A percentile compares a stretch with the other conserved stretches of the same genome.
Evolutionary conservation across 495 filamentous ascomycete species (phyloP).

Genomic region (Daldinia decipiens): DNA sequence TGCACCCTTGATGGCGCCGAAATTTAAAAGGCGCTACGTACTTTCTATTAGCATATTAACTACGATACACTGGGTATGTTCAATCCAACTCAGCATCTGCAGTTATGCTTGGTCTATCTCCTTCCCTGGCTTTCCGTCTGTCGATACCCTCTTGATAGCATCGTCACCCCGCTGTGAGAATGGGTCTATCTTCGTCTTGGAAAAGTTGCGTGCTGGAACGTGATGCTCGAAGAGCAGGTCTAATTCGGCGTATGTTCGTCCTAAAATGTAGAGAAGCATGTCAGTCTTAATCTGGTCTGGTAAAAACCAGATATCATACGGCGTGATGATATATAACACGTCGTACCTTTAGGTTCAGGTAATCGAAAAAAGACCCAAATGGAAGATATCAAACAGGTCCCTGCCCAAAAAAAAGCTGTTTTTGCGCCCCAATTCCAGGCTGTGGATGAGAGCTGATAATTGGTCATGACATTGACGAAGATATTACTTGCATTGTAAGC

Average conservation of each 20-base stretch:
- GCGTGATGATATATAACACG: background rate
- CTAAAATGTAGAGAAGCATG: background rate
- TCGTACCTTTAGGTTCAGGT: slow-evolving; percentile 49
- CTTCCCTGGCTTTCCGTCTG: slow-evolving; percentile 19
- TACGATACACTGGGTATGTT: background rate
- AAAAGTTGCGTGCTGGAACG: slow-evolving; percentile 56
- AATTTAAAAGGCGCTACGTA: background rate
- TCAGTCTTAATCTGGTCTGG: background rate
- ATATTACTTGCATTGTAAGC: slow-evolving; percentile 62
- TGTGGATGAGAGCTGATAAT: slow-evolving; percentile 60
- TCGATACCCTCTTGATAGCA: slow-evolving; percentile 9
- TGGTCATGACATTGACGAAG: slow-evolving; percentile 59
- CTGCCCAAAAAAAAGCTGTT: slow-evolving; percentile 65
- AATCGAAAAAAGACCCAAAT: slow-evolving; percentile 52
- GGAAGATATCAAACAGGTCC: slow-evolving; percentile 54
- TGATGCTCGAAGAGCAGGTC: slow-evolving; percentile 61
- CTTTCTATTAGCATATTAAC: background rate
- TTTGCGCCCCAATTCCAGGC: slow-evolving; percentile 64
- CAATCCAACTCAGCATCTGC: background rate
- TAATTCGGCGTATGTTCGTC: slow-evolving; percentile 60
- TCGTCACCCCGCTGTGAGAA: slow-evolving; percentile 27
- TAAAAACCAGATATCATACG: background rate
- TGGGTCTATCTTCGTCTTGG: slow-evolving; percentile 39
- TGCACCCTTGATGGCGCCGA: background rate
- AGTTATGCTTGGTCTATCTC: slow-evolving; percentile 12